phyloP scores from a whole-genome alignment of 768 basidiomycete genomes.

The Lyophyllum shimeji region DNA sequence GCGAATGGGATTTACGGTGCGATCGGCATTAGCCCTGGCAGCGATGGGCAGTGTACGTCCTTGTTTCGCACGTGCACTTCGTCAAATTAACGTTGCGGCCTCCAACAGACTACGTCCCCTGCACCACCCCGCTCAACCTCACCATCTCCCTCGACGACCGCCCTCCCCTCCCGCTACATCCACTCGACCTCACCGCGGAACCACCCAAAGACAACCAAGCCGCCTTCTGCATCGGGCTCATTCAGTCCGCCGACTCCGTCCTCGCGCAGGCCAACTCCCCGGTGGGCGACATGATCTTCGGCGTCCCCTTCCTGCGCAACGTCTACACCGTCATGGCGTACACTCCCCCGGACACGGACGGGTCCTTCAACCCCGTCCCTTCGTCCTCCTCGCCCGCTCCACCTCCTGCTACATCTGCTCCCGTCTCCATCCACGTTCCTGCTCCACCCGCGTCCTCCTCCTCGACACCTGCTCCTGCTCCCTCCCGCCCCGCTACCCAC shows the following conservation, averaged over 20 bases:
- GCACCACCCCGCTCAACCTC: conserved; percentile 68
- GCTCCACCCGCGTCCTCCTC: no score
- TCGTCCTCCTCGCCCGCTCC: no score
- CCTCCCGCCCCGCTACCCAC: no score
- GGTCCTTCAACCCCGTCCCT: conserved; percentile 12
- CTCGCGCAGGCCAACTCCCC: conserved; percentile 34
- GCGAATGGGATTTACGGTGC: conserved; percentile 82
- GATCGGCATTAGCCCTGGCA: conserved; percentile 55
- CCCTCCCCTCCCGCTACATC: conserved; percentile 61
- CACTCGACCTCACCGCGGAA: conserved; percentile 66
- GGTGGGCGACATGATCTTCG: conserved; percentile 73
- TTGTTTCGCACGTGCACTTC: conserved; percentile 1
- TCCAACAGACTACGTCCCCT: conserved; percentile 69
- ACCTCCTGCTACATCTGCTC: no score
- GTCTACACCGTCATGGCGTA: conserved; percentile 79
- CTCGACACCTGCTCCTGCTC: no score
- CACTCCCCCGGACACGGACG: conserved; percentile 28
- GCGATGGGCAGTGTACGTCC: conserved; percentile 64
- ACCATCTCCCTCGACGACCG: conserved; percentile 64
- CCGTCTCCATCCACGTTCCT: no score
- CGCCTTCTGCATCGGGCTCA: conserved; percentile 60
- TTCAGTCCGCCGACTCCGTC: conserved; percentile 52
- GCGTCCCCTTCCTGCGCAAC: conserved; percentile 76
- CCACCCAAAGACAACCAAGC: conserved; percentile 42
- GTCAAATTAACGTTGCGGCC: background rate